Evolutionary conservation across 192 early-diverging fungal species (phyloP), one percentile per base, ranked within the genome.

Genomic region (Thamnidium elegans): DNA sequence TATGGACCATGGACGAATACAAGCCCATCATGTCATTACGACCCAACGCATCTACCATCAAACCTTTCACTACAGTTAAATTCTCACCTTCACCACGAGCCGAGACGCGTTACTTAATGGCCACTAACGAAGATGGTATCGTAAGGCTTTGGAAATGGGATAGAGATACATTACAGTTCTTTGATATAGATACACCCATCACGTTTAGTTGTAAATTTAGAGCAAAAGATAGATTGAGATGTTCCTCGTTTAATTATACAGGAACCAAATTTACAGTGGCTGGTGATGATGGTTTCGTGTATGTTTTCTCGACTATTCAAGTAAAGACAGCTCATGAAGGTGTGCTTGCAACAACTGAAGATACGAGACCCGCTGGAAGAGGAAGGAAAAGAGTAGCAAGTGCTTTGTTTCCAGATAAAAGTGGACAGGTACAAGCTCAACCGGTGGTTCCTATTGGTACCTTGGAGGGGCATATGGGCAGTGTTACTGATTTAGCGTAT

Each of bases 241-340:
- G 85, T 47, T 80, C 88, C 9, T 84, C 86, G 0, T 95, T 93
- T 73, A 93, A 91, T 58, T 73, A 74, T 42, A 90, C 87, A 7
- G 92, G 92, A 9, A 89, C 89, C 4, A 77, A 84, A 5, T 91
- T 96, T 72, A 88, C 87, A 34, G 80, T 94, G 8, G 86, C 92
- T 45, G 90, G 92, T 2, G 78, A 79, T 3, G 88, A 90, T 68
- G 89, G 93, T 0, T 80, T 88, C 32, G 76, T 94, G 9, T 87
- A 87, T 69, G 67, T 94, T 3, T 94, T 87, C 69, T 87, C 89
- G 6, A 85, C 88, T 8, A 82, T 91, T 21, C 80, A 82, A 36
- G 76, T 62, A 0, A 62, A 76, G 7, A 69, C 74, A 10, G 63
- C 70, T 6, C 74, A 54, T 58, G 58, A 34, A 50, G 73, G 51